Evolutionary conservation across 2,329 filamentous ascomycete species (phyloP).

Genomic region (Penicillium digitatum): DNA sequence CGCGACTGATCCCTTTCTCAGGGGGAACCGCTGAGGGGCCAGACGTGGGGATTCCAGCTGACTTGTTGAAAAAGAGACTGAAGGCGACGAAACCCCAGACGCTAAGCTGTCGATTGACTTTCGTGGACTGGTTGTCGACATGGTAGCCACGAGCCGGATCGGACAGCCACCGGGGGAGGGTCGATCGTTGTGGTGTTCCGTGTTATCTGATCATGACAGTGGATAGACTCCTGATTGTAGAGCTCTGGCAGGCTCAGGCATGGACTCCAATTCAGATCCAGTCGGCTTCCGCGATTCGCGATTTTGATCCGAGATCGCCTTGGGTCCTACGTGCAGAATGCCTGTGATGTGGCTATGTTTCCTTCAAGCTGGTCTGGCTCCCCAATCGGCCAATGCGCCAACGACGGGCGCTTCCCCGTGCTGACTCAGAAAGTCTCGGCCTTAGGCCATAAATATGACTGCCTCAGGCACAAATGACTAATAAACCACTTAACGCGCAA

Average conservation of each 20-base stretch:
- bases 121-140: slow-evolving; percentile 60
- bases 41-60: slow-evolving; percentile 38
- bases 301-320: slow-evolving; percentile 1
- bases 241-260: slow-evolving; percentile 5
- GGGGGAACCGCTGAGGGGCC: slow-evolving; percentile 34
- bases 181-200: slow-evolving; percentile 25
- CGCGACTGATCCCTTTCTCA: slow-evolving; percentile 72
- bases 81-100: slow-evolving; percentile 50
- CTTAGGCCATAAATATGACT: background rate
- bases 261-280: slow-evolving; percentile 1
- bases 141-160: slow-evolving; percentile 42
- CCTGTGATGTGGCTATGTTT: slow-evolving; percentile 25
- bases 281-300: background rate
- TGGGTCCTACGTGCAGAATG: slow-evolving; percentile 7
- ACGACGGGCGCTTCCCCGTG: slow-evolving; percentile 9
- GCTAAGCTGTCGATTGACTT: slow-evolving; percentile 65
- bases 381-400: slow-evolving; percentile 30
- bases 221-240: slow-evolving; percentile 17
- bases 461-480: slow-evolving; percentile 11
- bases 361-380: slow-evolving; percentile 19
- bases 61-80: slow-evolving; percentile 43
- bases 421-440: slow-evolving; percentile 5
- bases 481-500: slow-evolving; percentile 42
- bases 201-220: slow-evolving; percentile 39
- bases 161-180: slow-evolving; percentile 30